These are phyloP conservation scores for Porpolomopsis calyptriformis DNA, from an alignment of 768 basidiomycete genomes.

Conservation along the genomic window DNA sequence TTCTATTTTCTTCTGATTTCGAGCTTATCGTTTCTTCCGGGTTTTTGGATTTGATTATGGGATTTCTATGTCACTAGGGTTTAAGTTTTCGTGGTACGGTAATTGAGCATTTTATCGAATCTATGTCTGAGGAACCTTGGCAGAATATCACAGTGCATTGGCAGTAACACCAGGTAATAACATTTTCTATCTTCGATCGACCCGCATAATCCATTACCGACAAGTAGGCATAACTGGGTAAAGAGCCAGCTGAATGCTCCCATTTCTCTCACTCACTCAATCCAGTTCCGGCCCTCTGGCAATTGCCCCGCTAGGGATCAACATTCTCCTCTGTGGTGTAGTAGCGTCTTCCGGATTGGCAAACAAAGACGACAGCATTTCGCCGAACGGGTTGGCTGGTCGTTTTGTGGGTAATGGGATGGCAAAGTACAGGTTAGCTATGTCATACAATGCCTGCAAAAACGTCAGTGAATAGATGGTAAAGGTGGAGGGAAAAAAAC, in stretches of 20 bases:
- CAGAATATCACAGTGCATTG: too few species aligned
- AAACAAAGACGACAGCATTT: constrained; percentile 82
- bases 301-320: constrained; percentile 30
- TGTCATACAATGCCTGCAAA: constrained; percentile 50
- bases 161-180: too few species aligned
- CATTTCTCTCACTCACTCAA: too few species aligned
- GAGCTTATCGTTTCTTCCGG: background rate
- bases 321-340: constrained; percentile 30
- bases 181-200: too few species aligned
- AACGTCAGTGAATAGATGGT: constrained; percentile 1
- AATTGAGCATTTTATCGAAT: too few species aligned
- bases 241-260: too few species aligned
- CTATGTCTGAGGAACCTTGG: too few species aligned
- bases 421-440: constrained; percentile 74
- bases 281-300: background rate
- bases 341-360: constrained; percentile 52
- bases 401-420: constrained; percentile 68
- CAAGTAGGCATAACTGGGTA: too few species aligned
- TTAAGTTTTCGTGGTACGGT: background rate
- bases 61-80: background rate
- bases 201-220: too few species aligned
- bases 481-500: background rate
- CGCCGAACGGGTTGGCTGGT: constrained; percentile 72
- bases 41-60: background rate
- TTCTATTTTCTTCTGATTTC: background rate